phyloP scores from a whole-genome alignment of 139 green algal species.

The Haematococcus lacustris region DNA sequence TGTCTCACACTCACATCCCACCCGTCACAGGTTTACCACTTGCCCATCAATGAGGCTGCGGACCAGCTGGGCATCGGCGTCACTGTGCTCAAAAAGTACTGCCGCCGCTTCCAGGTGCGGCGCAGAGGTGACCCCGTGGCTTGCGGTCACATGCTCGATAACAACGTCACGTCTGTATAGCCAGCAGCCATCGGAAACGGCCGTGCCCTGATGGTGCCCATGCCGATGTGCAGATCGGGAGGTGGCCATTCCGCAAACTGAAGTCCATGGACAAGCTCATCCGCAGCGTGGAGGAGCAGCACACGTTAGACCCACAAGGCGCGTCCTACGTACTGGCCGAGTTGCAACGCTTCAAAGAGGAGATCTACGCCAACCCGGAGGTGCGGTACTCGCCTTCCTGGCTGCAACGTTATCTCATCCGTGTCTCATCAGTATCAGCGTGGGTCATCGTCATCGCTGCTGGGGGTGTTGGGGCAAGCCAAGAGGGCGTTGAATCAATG shows the following conservation, averaged over 20 bases:
- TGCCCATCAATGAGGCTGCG: slow-evolving; percentile 51
- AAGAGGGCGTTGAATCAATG: no score
- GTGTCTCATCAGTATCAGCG: no score
- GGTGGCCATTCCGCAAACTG: slow-evolving; percentile 64
- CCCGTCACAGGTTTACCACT: slow-evolving; percentile 45
- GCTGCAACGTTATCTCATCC: no score
- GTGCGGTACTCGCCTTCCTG: no score
- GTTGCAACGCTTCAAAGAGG: slow-evolving; percentile 12
- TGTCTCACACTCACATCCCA: not conserved
- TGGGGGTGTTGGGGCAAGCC: no score
- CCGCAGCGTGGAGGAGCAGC: slow-evolving; percentile 6
- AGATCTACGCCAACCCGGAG: slow-evolving; percentile 25
- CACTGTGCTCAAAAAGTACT: slow-evolving; percentile 64
- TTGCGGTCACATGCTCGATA: no score
- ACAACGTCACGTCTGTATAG: no score
- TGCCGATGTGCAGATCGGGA: slow-evolving; percentile 2
- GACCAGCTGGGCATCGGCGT: slow-evolving; percentile 46
- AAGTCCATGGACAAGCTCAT: slow-evolving; percentile 55
- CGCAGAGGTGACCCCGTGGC: no score
- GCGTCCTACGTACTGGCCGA: not conserved
- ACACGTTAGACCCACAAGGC: not conserved
- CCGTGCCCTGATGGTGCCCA: no score
- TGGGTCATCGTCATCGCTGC: no score
- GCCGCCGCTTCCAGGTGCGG: slow-evolving; percentile 49
- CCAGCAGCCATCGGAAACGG: no score